A percentile compares a stretch with the other conserved stretches of the same genome.
Evolutionary conservation across 1,284 basidiomycete genomes (phyloP).

Genomic region (Volvariella volvacea): DNA sequence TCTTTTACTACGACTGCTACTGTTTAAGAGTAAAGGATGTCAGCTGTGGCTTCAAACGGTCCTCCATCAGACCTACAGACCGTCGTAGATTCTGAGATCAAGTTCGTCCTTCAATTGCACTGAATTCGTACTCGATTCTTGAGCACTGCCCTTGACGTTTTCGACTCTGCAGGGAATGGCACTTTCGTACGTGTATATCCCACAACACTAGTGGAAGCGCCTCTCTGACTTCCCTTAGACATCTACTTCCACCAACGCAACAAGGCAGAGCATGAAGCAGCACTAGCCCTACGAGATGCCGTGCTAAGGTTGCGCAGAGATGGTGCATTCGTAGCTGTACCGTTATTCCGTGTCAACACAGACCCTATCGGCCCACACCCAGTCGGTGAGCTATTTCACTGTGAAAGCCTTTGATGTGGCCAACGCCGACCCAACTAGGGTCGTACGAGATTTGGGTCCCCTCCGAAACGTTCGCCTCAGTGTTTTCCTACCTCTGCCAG

Average conservation of each 20-base stretch:
- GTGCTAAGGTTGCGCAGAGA: constrained; percentile 61
- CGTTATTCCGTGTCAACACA: constrained; percentile 61
- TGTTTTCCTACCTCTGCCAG: constrained; percentile 67
- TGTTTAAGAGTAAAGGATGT: too few species aligned
- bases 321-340: constrained; percentile 72
- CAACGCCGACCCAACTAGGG: constrained; percentile 28
- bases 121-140: background rate
- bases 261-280: constrained; percentile 51
- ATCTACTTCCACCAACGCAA: constrained; percentile 74
- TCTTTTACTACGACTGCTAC: too few species aligned
- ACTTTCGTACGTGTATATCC: constrained; percentile 50
- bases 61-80: constrained; percentile 44
- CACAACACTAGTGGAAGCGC: background rate
- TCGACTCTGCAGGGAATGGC: constrained; percentile 56
- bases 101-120: constrained; percentile 33
- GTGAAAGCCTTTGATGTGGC: background rate
- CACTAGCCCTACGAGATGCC: constrained; percentile 61
- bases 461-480: constrained; percentile 59
- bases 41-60: constrained; percentile 4
- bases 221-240: constrained; percentile 32
- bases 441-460: constrained; percentile 78
- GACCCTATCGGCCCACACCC: constrained; percentile 70
- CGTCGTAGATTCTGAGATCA: constrained; percentile 59
- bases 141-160: constrained; percentile 5
- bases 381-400: constrained; percentile 40